Evolutionary conservation across 2,329 filamentous ascomycete genomes (phyloP).

Genomic region (Orbilia blumenaviensis): DNA sequence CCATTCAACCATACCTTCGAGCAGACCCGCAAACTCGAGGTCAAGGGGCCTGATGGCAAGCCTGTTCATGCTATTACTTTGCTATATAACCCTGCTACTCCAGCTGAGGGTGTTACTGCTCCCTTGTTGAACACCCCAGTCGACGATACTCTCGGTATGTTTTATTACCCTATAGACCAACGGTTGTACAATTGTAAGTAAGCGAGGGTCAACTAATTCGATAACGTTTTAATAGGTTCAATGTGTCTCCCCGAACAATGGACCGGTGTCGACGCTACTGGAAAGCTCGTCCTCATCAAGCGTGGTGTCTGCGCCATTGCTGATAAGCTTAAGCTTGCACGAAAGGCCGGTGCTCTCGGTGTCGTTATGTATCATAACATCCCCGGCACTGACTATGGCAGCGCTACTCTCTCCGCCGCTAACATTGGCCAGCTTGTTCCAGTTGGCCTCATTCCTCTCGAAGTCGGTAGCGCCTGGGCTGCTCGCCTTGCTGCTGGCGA

Average conservation of each 20-base stretch:
- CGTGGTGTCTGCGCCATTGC: constrained; percentile 63
- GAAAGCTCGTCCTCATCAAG: constrained; percentile 64
- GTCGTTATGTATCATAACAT: constrained; percentile 64
- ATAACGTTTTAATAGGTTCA: constrained; percentile 55
- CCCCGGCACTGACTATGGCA: constrained; percentile 67
- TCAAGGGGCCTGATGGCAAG: constrained; percentile 64
- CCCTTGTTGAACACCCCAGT: constrained; percentile 61
- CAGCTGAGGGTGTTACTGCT: constrained; percentile 61
- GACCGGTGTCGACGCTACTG: constrained; percentile 63
- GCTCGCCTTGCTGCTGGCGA: constrained; percentile 58
- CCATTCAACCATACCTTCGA: constrained; percentile 65
- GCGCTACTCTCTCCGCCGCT: constrained; percentile 57
- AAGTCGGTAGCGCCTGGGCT: constrained; percentile 61
- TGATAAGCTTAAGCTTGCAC: constrained; percentile 64
- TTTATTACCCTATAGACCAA: not conserved
- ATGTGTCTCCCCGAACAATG: constrained; percentile 64
- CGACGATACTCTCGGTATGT: constrained; percentile 59
- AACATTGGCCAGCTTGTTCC: constrained; percentile 57
- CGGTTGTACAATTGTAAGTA: not conserved
- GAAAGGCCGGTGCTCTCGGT: constrained; percentile 63
- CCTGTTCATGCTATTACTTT: constrained; percentile 63
- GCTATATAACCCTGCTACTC: constrained; percentile 65
- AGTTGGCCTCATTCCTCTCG: constrained; percentile 60
- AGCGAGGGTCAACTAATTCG: not conserved
- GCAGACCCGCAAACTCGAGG: constrained; percentile 62